A percentile compares a stretch with the other conserved stretches of the same genome.
These are phyloP conservation scores for Geranomyces variabilis DNA, from an alignment of 192 early-diverging fungal species.

Conservation along the genomic window DNA sequence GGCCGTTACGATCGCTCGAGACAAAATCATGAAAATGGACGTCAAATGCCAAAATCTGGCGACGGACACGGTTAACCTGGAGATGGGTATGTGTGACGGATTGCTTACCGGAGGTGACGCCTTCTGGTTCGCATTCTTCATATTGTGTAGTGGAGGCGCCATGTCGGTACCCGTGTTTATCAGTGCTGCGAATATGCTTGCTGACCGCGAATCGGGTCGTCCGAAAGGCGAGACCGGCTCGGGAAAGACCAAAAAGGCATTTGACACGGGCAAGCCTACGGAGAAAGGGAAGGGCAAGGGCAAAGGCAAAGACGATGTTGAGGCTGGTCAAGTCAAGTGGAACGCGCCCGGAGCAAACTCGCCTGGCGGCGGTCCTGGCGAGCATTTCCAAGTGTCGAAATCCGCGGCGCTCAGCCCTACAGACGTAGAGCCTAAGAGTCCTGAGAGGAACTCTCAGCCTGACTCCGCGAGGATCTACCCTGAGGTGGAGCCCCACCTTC, in stretches of 20 bases:
- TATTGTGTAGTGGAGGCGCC: constrained; percentile 13
- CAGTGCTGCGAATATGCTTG: constrained; percentile 27
- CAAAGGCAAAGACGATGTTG: constrained; percentile 25
- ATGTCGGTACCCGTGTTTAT: constrained; percentile 31
- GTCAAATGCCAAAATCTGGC: constrained; percentile 17
- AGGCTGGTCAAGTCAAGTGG: constrained; percentile 36
- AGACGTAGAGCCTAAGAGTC: neutral
- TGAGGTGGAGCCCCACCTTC: neutral
- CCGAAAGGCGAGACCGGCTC: neutral
- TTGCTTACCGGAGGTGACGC: constrained; percentile 14
- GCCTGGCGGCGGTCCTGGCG: neutral
- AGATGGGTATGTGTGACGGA: constrained; percentile 29
- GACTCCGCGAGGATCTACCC: constrained; percentile 9
- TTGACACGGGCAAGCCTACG: constrained; percentile 11
- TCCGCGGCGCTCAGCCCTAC: constrained; percentile 1
- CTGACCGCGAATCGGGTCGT: constrained; percentile 23
- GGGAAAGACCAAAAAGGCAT: constrained; percentile 19
- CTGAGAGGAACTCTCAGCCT: neutral
- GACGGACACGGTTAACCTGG: constrained; percentile 13
- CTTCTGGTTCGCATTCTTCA: constrained; percentile 38
- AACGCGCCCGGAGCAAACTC: constrained; percentile 5
- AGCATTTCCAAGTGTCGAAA: neutral
- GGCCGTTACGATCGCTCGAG: constrained; percentile 3
- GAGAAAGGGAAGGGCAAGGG: constrained; percentile 11
- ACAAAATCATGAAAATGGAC: neutral